Base-by-base conservation (phyloP, 805 yeast species). In the Kodamaea lidongshanica region DNA sequence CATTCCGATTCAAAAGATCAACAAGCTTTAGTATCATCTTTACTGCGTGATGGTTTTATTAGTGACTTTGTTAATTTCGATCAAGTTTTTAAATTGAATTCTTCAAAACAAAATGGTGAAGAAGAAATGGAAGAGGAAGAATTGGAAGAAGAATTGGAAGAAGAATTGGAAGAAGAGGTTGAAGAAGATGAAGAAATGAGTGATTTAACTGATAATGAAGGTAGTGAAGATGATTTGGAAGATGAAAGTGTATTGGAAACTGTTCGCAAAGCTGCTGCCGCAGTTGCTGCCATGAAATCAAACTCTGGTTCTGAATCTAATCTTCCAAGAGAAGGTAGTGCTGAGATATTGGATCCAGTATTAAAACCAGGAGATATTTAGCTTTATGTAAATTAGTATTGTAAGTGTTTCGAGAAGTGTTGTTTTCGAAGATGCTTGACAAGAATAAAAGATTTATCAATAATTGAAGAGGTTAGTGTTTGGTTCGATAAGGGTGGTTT, bases 21-120 rank as follows among this genome's bases (percentile, higher is more conserved):
- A 12, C 48, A 48, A 28, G 32, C 31, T 19, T 40, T 48, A 18
- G 36, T 55, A 18, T 35, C 17, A 19, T 16, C 29, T 17, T 38
- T 52, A 31, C 38, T 34, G 12, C 47, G 46, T 17, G 53, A 46
- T 10, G 58, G 50, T 14, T 58, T 58, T 27, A 35, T 47, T 6
- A 45, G 44, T 15, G 62, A 58, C 19, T 58, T 55, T 37, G 44
- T 49, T 12, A 46, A 53, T 34, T 52, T 50, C 27, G 48, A 44
- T 20, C 37, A 39, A 13, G 39, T 38, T 16, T 42, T 47, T 24
- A 34, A 33, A 11, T 20, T 30, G 22, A n/a, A n/a, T n/a, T n/a
- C n/a, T n/a, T n/a, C n/a, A n/a, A n/a, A n/a, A n/a, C n/a, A n/a
- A n/a, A n/a, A n/a, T n/a, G n/a, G n/a, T n/a, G n/a, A n/a, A n/a